Evolutionary conservation across 2,329 filamentous ascomycete species (phyloP), one percentile per base, ranked within the genome.

Genomic region (Aspergillus unguis): DNA sequence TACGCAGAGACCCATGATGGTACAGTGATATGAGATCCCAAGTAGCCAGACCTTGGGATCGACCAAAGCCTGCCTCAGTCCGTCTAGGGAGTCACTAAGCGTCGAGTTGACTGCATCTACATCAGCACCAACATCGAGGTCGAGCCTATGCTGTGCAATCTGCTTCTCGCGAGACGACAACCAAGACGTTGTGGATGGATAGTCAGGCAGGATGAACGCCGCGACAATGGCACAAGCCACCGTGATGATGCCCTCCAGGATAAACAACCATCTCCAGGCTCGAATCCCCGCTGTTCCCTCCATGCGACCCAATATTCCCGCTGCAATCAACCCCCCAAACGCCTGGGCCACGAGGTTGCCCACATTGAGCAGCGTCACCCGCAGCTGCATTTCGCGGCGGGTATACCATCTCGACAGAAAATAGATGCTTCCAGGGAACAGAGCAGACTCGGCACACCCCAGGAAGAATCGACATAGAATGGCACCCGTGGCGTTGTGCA

Each of bases 31-130:
- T 4, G 29, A 44, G 6, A 44, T 26, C 10, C 31, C 43, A 3
- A 44, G 43, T 9, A 44, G 25, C 43, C 43, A 44, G n/a, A 44
- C 43, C 31, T 44, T 44, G 2, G 43, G 31, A 31, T 44, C 43
- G 35, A 31, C 31, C 6, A 44, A n/a, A 9, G 43, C 43, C 29
- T 44, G 27, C 31, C 35, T 44, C 8, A 44, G 6, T 27, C 43
- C 43, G 2, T 7, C 27, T 6, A 44, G 8, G 8, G 43, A 31
- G 17, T 44, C 31, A 26, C 11, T 26, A 9, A 44, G 17, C 4
- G 31, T 44, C 26, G 43, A n/a, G 6, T 44, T 27, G n/a, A 23
- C n/a, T 8, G 29, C 27, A 31, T 31, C 28, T 6, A 31, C 26
- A 35, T 44, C 43, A 25, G 43, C 3, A 5, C 43, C 31, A 7